These are phyloP conservation scores for Pisolithus albus DNA, from an alignment of 768 basidiomycete species.

Conservation along the genomic window DNA sequence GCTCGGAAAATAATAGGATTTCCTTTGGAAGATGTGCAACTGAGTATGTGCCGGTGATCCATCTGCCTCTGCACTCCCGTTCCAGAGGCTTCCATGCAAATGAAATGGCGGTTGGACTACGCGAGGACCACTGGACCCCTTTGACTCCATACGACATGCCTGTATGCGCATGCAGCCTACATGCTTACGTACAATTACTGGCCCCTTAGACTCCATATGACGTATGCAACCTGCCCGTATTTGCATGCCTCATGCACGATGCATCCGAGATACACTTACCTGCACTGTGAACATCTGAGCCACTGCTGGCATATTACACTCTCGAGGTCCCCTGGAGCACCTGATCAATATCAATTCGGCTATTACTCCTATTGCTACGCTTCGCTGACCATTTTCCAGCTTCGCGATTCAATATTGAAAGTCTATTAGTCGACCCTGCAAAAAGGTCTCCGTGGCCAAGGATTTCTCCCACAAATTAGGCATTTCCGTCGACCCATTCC, in stretches of 20 bases:
- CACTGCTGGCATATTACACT: conserved; percentile 18
- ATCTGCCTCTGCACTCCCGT: conserved; percentile 18
- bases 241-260: conserved; percentile 10
- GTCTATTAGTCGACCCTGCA: conserved; percentile 27
- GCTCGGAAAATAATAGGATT: conserved; percentile 3
- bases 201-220: conserved; percentile 19
- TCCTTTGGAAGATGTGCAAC: conserved; percentile 5
- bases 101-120: conserved; percentile 24
- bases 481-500: conserved; percentile 17
- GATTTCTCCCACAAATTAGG: conserved; percentile 25
- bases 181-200: too few species aligned
- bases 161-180: too few species aligned
- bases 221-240: conserved; percentile 18
- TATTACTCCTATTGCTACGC: conserved; percentile 21
- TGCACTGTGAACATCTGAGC: conserved; percentile 9
- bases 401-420: conserved; percentile 19
- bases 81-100: conserved; percentile 23
- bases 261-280: too few species aligned
- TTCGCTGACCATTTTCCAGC: conserved; percentile 22
- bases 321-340: conserved; percentile 19
- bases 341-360: conserved; percentile 9
- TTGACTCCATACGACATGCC: too few species aligned
- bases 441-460: conserved; percentile 1
- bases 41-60: conserved; percentile 18
- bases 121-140: conserved; percentile 29